A percentile compares a stretch with the other conserved stretches of the same genome.
Evolutionary conservation across 2,329 filamentous ascomycete genomes (phyloP).

Genomic region (Hirsutella rhossiliensis): DNA sequence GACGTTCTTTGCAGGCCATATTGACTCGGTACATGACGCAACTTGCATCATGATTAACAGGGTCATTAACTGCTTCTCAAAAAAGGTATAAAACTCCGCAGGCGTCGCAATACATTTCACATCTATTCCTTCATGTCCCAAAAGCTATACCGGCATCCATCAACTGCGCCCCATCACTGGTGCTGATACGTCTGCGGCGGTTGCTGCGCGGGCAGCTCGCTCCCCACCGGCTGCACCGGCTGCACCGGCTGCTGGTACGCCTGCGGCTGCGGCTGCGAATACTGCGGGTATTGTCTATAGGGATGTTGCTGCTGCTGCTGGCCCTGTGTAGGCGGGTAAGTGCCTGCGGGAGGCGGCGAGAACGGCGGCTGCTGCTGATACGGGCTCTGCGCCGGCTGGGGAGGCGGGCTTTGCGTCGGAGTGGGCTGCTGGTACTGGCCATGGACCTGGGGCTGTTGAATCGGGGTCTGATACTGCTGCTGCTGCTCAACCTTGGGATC

Average conservation of each 20-base stretch:
- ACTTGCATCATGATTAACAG: too few species aligned
- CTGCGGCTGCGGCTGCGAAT: constrained; percentile 11
- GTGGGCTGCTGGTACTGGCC: too few species aligned
- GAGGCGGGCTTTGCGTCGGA: constrained; percentile 1
- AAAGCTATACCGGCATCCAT: too few species aligned
- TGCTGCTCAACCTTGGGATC: constrained; percentile 19
- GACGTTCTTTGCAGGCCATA: too few species aligned
- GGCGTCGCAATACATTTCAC: too few species aligned
- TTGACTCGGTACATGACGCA: too few species aligned
- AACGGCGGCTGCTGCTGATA: constrained; percentile 16
- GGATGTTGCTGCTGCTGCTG: constrained; percentile 10
- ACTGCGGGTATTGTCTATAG: constrained; percentile 8
- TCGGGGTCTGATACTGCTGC: constrained; percentile 7
- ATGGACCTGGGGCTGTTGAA: too few species aligned
- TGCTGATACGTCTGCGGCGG: neutral
- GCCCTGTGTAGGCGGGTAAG: constrained; percentile 9
- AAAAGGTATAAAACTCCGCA: too few species aligned
- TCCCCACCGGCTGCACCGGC: neutral
- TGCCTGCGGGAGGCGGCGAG: constrained; percentile 8
- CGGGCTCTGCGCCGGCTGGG: constrained; percentile 13
- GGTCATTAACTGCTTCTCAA: too few species aligned
- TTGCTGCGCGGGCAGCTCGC: constrained; percentile 1
- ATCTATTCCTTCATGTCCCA: too few species aligned
- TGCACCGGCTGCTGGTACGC: neutral
- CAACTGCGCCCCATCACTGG: too few species aligned